Percentiles rank a stretch among this genome's conserved stretches.
Evolutionary conservation across 1,284 basidiomycete genomes (phyloP).

Genomic region (Ustilago trichophora): DNA sequence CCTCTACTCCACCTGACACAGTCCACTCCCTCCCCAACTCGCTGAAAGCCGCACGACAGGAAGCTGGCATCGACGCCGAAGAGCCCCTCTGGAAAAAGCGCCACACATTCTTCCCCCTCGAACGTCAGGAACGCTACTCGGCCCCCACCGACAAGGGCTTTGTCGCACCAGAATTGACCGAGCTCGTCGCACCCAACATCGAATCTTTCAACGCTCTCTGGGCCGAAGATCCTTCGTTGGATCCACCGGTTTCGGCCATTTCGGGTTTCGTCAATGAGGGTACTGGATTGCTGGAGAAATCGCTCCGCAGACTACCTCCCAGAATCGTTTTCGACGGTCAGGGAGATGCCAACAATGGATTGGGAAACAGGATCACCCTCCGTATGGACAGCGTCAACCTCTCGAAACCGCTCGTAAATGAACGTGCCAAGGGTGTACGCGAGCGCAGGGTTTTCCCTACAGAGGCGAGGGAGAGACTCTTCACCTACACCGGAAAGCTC

Average conservation of each 20-base stretch:
- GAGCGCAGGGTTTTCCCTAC: slow-evolving; percentile 84
- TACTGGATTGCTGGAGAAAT: slow-evolving; percentile 81
- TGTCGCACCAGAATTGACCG: slow-evolving; percentile 84
- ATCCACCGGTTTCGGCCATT: slow-evolving; percentile 69
- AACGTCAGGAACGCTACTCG: slow-evolving; percentile 82
- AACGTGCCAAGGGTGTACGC: slow-evolving; percentile 78
- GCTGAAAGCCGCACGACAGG: slow-evolving; percentile 40
- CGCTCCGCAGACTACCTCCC: slow-evolving; percentile 83
- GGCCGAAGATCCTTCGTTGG: slow-evolving; percentile 58
- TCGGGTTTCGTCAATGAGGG: slow-evolving; percentile 76
- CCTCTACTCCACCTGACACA: slow-evolving; percentile 42
- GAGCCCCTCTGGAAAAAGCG: slow-evolving; percentile 49
- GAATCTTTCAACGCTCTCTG: slow-evolving; percentile 92
- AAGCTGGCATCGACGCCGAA: slow-evolving; percentile 24
- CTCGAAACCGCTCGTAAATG: slow-evolving; percentile 84
- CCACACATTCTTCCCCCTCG: slow-evolving; percentile 80
- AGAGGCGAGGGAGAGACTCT: slow-evolving; percentile 79
- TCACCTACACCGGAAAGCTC: slow-evolving; percentile 91
- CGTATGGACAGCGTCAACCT: slow-evolving; percentile 89
- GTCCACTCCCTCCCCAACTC: slow-evolving; percentile 33
- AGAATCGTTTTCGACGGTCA: slow-evolving; percentile 90
- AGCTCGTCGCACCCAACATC: slow-evolving; percentile 91
- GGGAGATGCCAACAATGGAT: slow-evolving; percentile 52
- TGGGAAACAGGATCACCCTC: slow-evolving; percentile 71
- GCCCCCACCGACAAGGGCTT: slow-evolving; percentile 78